Evolutionary conservation across 352 stramenopile species (phyloP).

Genomic region (Phytophthora foliorum): DNA sequence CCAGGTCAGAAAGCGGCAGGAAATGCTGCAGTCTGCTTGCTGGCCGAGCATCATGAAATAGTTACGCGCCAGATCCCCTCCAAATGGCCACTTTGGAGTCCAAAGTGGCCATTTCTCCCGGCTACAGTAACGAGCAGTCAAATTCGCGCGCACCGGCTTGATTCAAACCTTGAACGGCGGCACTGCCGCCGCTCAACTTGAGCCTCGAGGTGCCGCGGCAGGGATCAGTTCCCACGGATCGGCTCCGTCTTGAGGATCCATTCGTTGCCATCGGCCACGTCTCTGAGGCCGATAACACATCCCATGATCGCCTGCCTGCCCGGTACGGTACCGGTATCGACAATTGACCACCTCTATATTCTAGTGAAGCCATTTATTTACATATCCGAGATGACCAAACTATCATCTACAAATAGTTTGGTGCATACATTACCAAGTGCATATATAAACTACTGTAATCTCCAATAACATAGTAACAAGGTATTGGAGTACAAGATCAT

Average conservation of each 20-base stretch:
- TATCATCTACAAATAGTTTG: background rate
- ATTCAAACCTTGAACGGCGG: background rate
- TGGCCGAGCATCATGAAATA: too few relatives aligned
- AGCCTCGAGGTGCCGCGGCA: too few relatives aligned
- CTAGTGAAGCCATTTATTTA: background rate
- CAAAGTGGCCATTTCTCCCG: constrained; percentile 1
- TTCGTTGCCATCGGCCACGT: constrained; percentile 24
- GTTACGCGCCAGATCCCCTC: constrained; percentile 8
- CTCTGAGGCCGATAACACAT: constrained; percentile 15
- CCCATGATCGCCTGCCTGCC: constrained; percentile 5
- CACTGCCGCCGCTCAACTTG: too few relatives aligned
- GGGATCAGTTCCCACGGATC: constrained; percentile 24
- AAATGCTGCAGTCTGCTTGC: constrained; percentile 9
- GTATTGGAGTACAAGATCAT: background rate
- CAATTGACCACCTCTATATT: background rate
- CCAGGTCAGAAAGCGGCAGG: constrained; percentile 28
- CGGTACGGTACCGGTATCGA: constrained; percentile 8
- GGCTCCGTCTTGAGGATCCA: constrained; percentile 23
- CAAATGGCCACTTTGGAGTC: too few relatives aligned
- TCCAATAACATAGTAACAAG: background rate
- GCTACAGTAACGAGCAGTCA: too few relatives aligned
- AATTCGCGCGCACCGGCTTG: constrained; percentile 3
- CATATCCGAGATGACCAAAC: background rate
- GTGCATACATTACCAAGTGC: too few relatives aligned
- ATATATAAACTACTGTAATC: background rate